phyloP scores from a whole-genome alignment of 2,329 filamentous ascomycete genomes.

The Cercospora canescens region DNA sequence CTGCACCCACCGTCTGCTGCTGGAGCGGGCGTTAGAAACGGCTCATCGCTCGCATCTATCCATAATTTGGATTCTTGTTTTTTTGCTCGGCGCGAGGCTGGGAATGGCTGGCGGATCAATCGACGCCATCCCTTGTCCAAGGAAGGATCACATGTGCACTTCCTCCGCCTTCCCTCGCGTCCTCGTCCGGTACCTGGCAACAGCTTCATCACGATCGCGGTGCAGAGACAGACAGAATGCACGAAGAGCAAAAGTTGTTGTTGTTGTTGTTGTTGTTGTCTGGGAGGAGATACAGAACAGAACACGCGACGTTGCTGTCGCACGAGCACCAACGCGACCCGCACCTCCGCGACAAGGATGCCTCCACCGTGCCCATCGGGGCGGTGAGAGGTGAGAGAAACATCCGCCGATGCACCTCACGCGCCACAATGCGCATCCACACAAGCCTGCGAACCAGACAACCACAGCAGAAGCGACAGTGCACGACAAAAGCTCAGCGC shows the following conservation, averaged over 20 bases:
- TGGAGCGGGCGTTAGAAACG: background rate
- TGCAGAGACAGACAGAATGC: background rate
- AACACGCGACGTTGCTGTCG: background rate
- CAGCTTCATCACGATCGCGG: background rate
- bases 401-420: too few relatives aligned
- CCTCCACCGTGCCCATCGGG: background rate
- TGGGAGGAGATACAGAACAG: background rate
- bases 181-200: background rate
- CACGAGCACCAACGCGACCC: background rate
- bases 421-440: background rate
- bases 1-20: background rate
- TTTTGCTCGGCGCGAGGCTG: conserved; percentile 2
- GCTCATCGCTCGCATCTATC: background rate
- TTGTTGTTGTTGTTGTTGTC: too few relatives aligned
- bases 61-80: background rate
- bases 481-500: background rate
- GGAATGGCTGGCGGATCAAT: background rate
- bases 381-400: too few relatives aligned
- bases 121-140: conserved; percentile 1
- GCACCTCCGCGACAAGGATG: background rate
- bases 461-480: background rate
- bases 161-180: background rate
- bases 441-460: background rate
- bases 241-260: background rate
- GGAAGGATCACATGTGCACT: background rate